A percentile compares a stretch with the other conserved stretches of the same genome.
phyloP scores from a whole-genome alignment of 441 rosid genomes.

The Euphorbia neoarborescens region DNA sequence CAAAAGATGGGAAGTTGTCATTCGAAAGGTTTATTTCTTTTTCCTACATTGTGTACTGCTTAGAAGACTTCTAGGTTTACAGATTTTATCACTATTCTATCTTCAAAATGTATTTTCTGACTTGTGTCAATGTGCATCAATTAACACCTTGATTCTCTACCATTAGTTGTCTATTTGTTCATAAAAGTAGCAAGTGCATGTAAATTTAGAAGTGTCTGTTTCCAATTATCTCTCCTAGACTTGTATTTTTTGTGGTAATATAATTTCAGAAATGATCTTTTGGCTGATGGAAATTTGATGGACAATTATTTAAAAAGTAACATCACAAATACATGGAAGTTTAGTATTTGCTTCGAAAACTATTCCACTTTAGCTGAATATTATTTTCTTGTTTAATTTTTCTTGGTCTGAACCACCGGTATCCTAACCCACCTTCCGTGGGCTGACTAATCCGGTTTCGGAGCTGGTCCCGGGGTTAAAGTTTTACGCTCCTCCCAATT shows the following conservation, averaged over 20 bases:
- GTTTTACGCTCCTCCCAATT: no score
- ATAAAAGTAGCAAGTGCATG: neutral
- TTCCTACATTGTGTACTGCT: neutral
- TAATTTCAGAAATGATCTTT: neutral
- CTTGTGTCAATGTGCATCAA: neutral
- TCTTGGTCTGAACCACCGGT: no score
- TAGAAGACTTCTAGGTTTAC: neutral
- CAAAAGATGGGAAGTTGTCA: neutral
- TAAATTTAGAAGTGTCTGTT: neutral
- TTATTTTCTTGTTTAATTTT: neutral
- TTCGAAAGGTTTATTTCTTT: neutral
- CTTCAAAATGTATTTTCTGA: neutral
- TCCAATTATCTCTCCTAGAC: neutral
- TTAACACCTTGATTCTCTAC: neutral
- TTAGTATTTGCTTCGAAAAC: neutral
- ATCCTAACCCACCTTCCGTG: no score
- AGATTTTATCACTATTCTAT: neutral
- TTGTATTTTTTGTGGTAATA: neutral
- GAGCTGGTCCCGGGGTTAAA: no score
- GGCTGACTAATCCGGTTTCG: no score
- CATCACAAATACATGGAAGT: neutral
- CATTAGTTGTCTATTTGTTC: neutral
- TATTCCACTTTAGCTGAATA: no score
- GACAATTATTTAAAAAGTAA: neutral
- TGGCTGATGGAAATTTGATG: neutral